phyloP scores from a whole-genome alignment of 2,329 filamentous ascomycete genomes.

The Pseudocercospora vitis region DNA sequence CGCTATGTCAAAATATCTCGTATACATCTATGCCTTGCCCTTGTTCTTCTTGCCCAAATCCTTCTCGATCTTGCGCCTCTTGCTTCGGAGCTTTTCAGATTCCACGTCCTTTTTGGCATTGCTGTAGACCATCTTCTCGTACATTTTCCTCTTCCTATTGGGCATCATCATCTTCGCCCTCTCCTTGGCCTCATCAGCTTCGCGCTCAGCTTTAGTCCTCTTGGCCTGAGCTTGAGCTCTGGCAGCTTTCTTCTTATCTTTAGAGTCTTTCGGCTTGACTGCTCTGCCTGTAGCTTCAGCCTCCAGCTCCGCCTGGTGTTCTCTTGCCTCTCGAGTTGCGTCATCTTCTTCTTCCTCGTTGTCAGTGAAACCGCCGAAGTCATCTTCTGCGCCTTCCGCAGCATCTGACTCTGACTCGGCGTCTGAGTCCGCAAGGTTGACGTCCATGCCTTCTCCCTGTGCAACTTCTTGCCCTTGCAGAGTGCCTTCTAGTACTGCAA shows the following conservation, averaged over 20 bases:
- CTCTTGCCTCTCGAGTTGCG: conserved; percentile 60
- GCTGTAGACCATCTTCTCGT: conserved; percentile 95
- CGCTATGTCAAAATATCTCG: background rate
- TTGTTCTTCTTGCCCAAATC: conserved; percentile 14
- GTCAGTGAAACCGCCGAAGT: conserved; percentile 50
- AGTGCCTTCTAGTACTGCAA: conserved; percentile 37
- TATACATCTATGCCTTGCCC: background rate
- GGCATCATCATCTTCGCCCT: conserved; percentile 97
- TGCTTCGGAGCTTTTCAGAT: conserved; percentile 80
- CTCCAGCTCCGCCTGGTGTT: conserved; percentile 86
- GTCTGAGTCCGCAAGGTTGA: conserved; percentile 43
- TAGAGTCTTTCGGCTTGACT: conserved; percentile 51
- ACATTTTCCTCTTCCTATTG: conserved; percentile 94
- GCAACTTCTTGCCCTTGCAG: conserved; percentile 30
- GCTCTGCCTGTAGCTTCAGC: conserved; percentile 76
- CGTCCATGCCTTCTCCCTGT: conserved; percentile 48
- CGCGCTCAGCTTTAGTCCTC: conserved; percentile 59
- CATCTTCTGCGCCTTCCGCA: conserved; percentile 49
- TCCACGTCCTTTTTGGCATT: conserved; percentile 92
- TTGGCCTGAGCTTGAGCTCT: conserved; percentile 71
- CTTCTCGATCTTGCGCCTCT: conserved; percentile 83
- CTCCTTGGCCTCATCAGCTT: conserved; percentile 84
- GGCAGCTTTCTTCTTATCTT: conserved; percentile 58
- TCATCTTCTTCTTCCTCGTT: conserved; percentile 57
- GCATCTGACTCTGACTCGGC: conserved; percentile 49